A percentile compares a stretch with the other conserved stretches of the same genome.
Evolutionary conservation across 805 yeast species (phyloP).

Genomic region (Grigorovia transvaalensis): DNA sequence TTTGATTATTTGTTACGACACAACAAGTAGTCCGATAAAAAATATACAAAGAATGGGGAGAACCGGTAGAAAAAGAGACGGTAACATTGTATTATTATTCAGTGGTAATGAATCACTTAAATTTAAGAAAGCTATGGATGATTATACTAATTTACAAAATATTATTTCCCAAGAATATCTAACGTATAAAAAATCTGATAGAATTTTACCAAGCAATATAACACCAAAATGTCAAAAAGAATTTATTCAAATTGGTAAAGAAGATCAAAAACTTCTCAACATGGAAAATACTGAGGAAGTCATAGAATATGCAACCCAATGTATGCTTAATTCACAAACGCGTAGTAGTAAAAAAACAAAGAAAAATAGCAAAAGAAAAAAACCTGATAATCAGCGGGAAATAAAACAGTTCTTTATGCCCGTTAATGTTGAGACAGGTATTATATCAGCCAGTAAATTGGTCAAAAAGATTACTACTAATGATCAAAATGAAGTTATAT

Average conservation of each 20-base stretch:
- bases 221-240: conserved; percentile 49
- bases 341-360: conserved; percentile 2
- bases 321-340: conserved; percentile 37
- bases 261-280: conserved; percentile 44
- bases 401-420: conserved; percentile 60
- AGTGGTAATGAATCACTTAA: conserved; percentile 70
- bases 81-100: conserved; percentile 64
- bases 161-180: conserved; percentile 44
- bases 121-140: conserved; percentile 75
- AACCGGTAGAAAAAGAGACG: conserved; percentile 92
- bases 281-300: conserved; percentile 59
- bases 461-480: conserved; percentile 25
- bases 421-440: conserved; percentile 57
- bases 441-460: conserved; percentile 41
- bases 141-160: conserved; percentile 68
- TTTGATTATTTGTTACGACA: conserved; percentile 82
- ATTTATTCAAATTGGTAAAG: conserved; percentile 58
- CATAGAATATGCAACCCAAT: conserved; percentile 54
- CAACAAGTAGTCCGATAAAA: conserved; percentile 87
- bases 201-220: conserved; percentile 54
- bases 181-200: conserved; percentile 39
- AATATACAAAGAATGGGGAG: conserved; percentile 95
- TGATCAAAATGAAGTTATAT: not conserved
- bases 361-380: conserved; percentile 5
- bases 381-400: not conserved